A percentile compares a stretch with the other conserved stretches of the same genome.
phyloP scores from a whole-genome alignment of 2,329 filamentous ascomycete genomes.

The Colletotrichum theobromicola region DNA sequence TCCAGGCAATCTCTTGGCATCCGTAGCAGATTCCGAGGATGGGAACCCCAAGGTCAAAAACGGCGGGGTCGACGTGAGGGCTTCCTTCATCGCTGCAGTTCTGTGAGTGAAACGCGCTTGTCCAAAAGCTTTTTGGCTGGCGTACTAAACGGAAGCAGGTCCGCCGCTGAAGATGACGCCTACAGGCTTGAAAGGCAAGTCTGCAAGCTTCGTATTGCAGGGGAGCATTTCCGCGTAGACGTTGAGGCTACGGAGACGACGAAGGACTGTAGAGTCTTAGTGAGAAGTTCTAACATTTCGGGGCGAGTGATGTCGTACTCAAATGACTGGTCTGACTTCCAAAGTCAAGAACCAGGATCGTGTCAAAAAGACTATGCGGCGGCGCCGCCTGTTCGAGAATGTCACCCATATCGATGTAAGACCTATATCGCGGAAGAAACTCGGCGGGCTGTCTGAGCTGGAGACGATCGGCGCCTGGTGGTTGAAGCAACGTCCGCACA shows the following conservation, averaged over 20 bases:
- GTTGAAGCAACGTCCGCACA: background rate
- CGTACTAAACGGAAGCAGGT: slow-evolving; percentile 11
- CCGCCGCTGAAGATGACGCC: slow-evolving; percentile 71
- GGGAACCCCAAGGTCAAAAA: slow-evolving; percentile 76
- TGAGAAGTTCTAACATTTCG: slow-evolving; percentile 57
- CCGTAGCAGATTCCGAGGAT: slow-evolving; percentile 59
- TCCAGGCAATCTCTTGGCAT: slow-evolving; percentile 67
- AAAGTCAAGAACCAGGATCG: slow-evolving; percentile 76
- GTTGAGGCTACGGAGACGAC: slow-evolving; percentile 78
- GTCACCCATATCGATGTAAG: background rate
- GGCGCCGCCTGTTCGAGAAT: slow-evolving; percentile 27
- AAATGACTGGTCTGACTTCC: slow-evolving; percentile 33
- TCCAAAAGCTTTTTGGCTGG: too few relatives aligned
- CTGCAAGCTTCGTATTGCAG: slow-evolving; percentile 81
- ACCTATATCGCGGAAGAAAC: background rate
- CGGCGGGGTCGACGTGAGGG: slow-evolving; percentile 74
- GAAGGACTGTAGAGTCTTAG: slow-evolving; percentile 48
- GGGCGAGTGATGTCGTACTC: slow-evolving; percentile 63
- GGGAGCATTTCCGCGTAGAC: slow-evolving; percentile 89
- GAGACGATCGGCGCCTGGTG: background rate
- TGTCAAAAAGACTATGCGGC: slow-evolving; percentile 49
- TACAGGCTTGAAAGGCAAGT: slow-evolving; percentile 79
- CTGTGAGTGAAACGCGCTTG: too few relatives aligned
- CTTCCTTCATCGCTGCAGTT: background rate
- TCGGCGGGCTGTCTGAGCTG: accelerated